These are phyloP conservation scores for Trifolium dubium DNA, from an alignment of 306 rosid species.

Conservation along the genomic window DNA sequence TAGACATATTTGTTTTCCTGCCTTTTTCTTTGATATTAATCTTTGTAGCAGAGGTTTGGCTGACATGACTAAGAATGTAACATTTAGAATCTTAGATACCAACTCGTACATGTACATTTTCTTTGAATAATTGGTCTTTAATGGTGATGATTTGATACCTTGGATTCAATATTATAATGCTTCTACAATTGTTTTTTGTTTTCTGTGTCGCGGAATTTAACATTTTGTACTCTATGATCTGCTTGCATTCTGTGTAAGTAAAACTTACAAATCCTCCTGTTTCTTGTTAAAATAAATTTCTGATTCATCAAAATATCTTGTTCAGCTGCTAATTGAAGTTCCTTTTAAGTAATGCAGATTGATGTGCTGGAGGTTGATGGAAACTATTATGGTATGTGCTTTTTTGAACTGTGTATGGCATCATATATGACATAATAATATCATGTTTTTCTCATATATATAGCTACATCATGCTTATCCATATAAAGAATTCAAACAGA, in stretches of 20 bases:
- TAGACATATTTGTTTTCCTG: not conserved
- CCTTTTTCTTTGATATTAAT: too few relatives aligned
- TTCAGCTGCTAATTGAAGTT: conserved; percentile 38
- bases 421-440: not conserved
- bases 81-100: not conserved
- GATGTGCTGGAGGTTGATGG: conserved; percentile 98
- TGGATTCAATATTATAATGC: too few relatives aligned
- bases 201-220: not conserved
- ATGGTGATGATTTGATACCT: not conserved
- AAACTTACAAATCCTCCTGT: conserved; percentile 2
- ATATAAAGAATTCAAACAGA: not conserved
- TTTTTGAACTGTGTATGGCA: not conserved
- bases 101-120: conserved; percentile 14
- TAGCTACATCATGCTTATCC: not conserved
- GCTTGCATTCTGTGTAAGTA: conserved; percentile 4
- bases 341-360: conserved; percentile 62
- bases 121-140: conserved; percentile 1
- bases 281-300: conserved; percentile 16
- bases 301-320: conserved; percentile 23
- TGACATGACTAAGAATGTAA: not conserved
- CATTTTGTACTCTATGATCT: not conserved
- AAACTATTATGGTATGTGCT: conserved; percentile 73
- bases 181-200: too few relatives aligned
- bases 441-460: not conserved
- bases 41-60: not conserved